Evolutionary conservation across 768 basidiomycete species (phyloP).

Genomic region (Mycena galopus): DNA sequence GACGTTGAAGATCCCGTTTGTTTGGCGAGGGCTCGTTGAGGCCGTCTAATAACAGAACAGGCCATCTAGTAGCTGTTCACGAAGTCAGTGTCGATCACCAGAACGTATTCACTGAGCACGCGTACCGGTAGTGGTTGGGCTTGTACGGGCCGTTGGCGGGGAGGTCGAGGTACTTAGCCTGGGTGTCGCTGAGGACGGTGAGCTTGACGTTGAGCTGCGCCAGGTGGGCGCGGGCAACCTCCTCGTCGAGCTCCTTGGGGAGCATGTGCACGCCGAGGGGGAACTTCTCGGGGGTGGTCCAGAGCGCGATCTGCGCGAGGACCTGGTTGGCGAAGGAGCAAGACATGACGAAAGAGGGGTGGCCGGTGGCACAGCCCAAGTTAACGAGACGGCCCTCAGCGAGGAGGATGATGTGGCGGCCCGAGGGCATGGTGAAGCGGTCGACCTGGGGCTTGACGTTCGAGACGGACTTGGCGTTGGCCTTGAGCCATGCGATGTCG

Average conservation of each 20-base stretch:
- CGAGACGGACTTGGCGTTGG: conserved; percentile 82
- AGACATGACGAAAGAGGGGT: conserved; percentile 99
- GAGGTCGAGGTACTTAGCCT: conserved; percentile 93
- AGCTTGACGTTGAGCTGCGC: conserved; percentile 94
- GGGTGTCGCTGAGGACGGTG: conserved; percentile 77
- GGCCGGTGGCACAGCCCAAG: conserved; percentile 97
- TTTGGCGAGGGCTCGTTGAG: conserved; percentile 84
- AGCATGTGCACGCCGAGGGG: conserved; percentile 98
- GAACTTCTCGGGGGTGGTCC: conserved; percentile 93
- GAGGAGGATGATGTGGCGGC: conserved; percentile 96
- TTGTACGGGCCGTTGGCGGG: conserved; percentile 82
- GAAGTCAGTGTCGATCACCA: conserved; percentile 36
- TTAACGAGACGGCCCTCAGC: conserved; percentile 99
- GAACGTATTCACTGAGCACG: no score
- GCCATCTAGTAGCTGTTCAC: conserved; percentile 61
- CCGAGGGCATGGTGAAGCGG: conserved; percentile 92
- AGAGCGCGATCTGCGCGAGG: conserved; percentile 97
- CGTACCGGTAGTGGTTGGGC: conserved; percentile 52
- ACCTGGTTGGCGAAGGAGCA: conserved; percentile 99
- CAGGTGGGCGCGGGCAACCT: conserved; percentile 97
- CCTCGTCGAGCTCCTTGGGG: conserved; percentile 98
- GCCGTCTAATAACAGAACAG: conserved; percentile 64
- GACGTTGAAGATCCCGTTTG: conserved; percentile 78
- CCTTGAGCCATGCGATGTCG: conserved; percentile 98
- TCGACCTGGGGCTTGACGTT: conserved; percentile 99